Conservation (phyloP, 495 filamentous ascomycete species). For the Daldinia grandis region DNA sequence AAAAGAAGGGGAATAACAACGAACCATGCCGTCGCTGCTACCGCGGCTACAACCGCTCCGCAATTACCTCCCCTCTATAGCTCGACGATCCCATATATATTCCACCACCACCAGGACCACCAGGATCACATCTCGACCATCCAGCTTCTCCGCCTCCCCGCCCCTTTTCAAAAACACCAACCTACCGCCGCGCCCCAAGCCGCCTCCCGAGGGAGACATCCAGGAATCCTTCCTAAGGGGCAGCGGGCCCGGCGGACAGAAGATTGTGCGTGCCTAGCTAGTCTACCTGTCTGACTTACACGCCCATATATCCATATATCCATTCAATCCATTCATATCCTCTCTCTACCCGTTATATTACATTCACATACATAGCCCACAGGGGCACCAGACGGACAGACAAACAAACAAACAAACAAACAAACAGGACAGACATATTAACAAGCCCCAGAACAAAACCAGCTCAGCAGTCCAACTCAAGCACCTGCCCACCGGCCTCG, state of each 20-base stretch:
- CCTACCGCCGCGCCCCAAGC: conserved; percentile 77
- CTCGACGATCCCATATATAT: background rate
- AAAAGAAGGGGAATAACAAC: background rate
- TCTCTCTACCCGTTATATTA: too few species aligned
- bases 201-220: conserved; percentile 78
- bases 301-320: too few species aligned
- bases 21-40: background rate
- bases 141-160: conserved; percentile 26
- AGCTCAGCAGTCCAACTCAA: conserved; percentile 92
- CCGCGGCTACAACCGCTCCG: conserved; percentile 7
- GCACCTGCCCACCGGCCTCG: conserved; percentile 86
- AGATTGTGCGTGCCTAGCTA: conserved; percentile 66
- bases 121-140: background rate
- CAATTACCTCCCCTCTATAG: background rate
- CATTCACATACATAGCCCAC: background rate
- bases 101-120: background rate
- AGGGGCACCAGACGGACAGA: background rate
- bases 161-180: conserved; percentile 38
- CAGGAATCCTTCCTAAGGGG: conserved; percentile 88
- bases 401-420: too few species aligned
- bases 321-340: too few species aligned
- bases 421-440: background rate
- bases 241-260: conserved; percentile 92
- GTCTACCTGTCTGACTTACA: background rate
- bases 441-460: conserved; percentile 82